Percentiles rank a stretch among this genome's conserved stretches.
phyloP scores from a whole-genome alignment of 2,329 filamentous ascomycete genomes.

The Polytolypa hystricis region DNA sequence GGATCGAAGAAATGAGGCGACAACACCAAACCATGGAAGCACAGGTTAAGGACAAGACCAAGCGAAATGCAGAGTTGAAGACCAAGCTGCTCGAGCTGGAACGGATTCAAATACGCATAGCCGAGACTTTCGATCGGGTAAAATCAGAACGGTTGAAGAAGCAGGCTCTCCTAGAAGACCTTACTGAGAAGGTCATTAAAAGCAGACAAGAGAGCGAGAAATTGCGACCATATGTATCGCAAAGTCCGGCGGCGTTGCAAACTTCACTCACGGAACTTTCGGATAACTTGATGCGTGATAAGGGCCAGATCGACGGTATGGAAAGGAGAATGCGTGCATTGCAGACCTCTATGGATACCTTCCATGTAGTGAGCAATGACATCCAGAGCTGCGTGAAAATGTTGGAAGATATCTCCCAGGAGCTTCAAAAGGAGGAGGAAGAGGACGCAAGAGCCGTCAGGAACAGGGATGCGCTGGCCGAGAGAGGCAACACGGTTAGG shows the following conservation, averaged over 20 bases:
- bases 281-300: constrained; percentile 65
- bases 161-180: constrained; percentile 47
- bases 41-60: constrained; percentile 72
- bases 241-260: constrained; percentile 76
- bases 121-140: constrained; percentile 68
- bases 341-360: constrained; percentile 85
- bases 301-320: constrained; percentile 72
- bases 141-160: constrained; percentile 70
- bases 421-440: constrained; percentile 83
- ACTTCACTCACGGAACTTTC: constrained; percentile 70
- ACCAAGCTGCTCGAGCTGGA: constrained; percentile 68
- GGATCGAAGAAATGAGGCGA: constrained; percentile 67
- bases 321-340: constrained; percentile 80
- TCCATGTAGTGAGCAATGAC: constrained; percentile 70
- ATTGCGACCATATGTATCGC: constrained; percentile 79
- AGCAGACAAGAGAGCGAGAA: constrained; percentile 79
- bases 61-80: constrained; percentile 79
- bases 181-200: constrained; percentile 44
- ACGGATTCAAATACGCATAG: constrained; percentile 70
- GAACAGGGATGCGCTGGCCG: constrained; percentile 77
- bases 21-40: constrained; percentile 72
- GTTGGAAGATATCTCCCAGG: constrained; percentile 74
- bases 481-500: constrained; percentile 77
- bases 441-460: constrained; percentile 68
- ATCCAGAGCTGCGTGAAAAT: constrained; percentile 81